A percentile compares a stretch with the other conserved stretches of the same genome.
phyloP scores from a whole-genome alignment of 495 filamentous ascomycete genomes.

The Paragyromitra xinjiangensis region DNA sequence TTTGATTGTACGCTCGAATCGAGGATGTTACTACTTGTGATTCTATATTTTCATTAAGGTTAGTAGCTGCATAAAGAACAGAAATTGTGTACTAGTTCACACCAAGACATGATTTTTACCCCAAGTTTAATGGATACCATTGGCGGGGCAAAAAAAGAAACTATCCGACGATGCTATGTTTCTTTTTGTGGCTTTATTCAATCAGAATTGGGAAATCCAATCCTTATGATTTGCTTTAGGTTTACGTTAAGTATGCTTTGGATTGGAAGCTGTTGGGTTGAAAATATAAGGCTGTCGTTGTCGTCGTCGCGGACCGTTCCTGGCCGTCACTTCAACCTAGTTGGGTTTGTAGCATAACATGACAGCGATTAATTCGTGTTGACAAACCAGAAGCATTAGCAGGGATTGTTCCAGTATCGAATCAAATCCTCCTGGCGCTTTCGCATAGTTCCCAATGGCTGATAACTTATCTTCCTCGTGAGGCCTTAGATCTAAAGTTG shows the following conservation, averaged over 20 bases:
- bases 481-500: not conserved
- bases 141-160: not conserved
- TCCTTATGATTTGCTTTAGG: not conserved
- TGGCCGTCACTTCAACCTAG: not conserved
- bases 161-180: not conserved
- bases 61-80: not conserved
- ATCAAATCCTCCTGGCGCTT: constrained; percentile 3
- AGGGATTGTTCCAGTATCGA: not conserved
- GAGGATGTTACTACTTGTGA: too few species aligned
- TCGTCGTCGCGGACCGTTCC: not conserved
- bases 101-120: not conserved
- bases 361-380: not conserved
- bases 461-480: not conserved
- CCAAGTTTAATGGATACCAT: not conserved
- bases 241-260: not conserved
- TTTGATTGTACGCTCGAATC: too few species aligned
- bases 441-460: not conserved
- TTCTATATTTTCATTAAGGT: not conserved
- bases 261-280: not conserved
- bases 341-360: not conserved
- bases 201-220: not conserved
- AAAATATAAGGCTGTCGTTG: not conserved
- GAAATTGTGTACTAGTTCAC: too few species aligned
- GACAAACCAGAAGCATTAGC: not conserved
- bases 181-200: not conserved